Base-by-base conservation (phyloP, 495 filamentous ascomycete genomes). In the Talaromyces stipitatus region DNA sequence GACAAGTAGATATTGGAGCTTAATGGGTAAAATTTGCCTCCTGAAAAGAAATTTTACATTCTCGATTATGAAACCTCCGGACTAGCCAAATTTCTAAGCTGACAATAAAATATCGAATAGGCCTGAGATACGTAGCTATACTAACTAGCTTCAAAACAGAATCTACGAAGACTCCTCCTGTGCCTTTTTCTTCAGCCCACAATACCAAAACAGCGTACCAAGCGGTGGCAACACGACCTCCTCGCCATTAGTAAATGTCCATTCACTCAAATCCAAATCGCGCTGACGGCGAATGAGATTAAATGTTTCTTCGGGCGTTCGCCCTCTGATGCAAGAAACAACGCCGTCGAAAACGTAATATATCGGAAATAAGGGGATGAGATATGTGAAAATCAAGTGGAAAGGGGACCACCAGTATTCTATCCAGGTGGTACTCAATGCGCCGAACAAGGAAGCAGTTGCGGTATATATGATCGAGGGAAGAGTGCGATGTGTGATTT, bases 361-460 rank as follows among this genome's bases (percentile, higher is more conserved):
- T 36, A 85, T 58, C 32, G 32, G 32, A 14, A 36, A 36, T 14
- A 36, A 14, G 9, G 32, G 32, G 32, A 36, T 36, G 12, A 36
- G 32, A 36, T 36, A 36, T n/a, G 32, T 36, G 32, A 36, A 4
- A 1, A 36, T 36, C 32, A 36, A 4, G n/a, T 36, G 32, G 32
- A 36, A 36, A 4, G 32, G 32, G 1, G 32, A 36, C 32, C 32
- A 36, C 32, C 32, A 36, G 12, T 36, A 36, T 36, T 36, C 32
- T 36, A 36, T 36, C 32, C 32, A 36, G 12, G 32, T 36, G 12
- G 32, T 36, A n/a, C 12, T 36, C 32, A 36, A 36, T 36, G 32
- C 32, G 32, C 32, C 32, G 12, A 36, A 36, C 12, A 36, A 14
- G 12, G 32, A 36, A 14, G 32, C 32, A n/a, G 32, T 36, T n/a